phyloP scores from a whole-genome alignment of 2,329 filamentous ascomycete species.

The Stagonosporopsis chrysanthemi region DNA sequence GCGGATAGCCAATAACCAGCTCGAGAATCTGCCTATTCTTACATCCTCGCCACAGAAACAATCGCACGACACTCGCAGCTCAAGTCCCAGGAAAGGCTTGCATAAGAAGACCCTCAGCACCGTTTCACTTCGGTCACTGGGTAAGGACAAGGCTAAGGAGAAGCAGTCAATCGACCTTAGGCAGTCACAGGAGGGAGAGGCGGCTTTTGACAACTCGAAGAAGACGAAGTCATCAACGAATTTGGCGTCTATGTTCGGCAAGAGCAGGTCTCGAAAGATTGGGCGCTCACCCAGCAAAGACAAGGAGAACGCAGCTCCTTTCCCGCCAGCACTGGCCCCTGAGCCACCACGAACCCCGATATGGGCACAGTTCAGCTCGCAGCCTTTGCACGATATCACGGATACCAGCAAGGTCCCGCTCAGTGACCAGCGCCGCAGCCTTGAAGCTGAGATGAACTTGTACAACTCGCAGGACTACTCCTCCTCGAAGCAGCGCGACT shows the following conservation, averaged over 20 bases:
- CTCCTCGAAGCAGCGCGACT: slow-evolving; percentile 68
- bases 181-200: slow-evolving; percentile 38
- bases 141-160: slow-evolving; percentile 50
- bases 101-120: slow-evolving; percentile 64
- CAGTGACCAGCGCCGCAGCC: slow-evolving; percentile 52
- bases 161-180: slow-evolving; percentile 43
- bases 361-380: slow-evolving; percentile 75
- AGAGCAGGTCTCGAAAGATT: slow-evolving; percentile 70
- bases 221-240: slow-evolving; percentile 87
- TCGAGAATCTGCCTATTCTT: slow-evolving; percentile 35
- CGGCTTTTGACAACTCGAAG: slow-evolving; percentile 56
- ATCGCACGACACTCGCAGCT: slow-evolving; percentile 44
- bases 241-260: slow-evolving; percentile 76
- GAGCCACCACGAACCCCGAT: slow-evolving; percentile 69
- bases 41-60: slow-evolving; percentile 47
- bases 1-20: slow-evolving; percentile 40
- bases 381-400: slow-evolving; percentile 39
- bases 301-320: slow-evolving; percentile 82
- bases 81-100: slow-evolving; percentile 47
- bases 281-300: slow-evolving; percentile 60
- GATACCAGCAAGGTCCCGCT: slow-evolving; percentile 55
- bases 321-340: slow-evolving; percentile 49
- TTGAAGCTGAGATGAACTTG: slow-evolving; percentile 63
- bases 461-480: slow-evolving; percentile 68
- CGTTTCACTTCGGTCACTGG: slow-evolving; percentile 61